Conservation (phyloP, 345 rosid genomes). For the Triadica sebifera region DNA sequence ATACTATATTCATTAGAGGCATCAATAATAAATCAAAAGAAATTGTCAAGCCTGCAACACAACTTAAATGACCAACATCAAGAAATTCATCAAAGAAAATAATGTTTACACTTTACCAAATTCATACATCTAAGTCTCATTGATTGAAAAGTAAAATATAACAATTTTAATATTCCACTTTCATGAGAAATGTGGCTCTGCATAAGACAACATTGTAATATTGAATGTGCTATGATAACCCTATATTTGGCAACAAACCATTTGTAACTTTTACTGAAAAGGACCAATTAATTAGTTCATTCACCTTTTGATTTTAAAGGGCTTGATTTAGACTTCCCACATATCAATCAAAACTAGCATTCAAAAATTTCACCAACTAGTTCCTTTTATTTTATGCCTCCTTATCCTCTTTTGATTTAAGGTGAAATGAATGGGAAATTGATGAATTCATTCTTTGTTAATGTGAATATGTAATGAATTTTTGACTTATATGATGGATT, state of each 20-base stretch:
- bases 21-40: background rate
- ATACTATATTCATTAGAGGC: background rate
- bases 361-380: constrained; percentile 88
- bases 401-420: constrained; percentile 89
- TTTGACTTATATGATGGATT: too few species aligned
- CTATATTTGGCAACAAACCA: background rate
- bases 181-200: background rate
- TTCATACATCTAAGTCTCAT: background rate
- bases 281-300: too few species aligned
- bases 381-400: constrained; percentile 82
- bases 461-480: too few species aligned
- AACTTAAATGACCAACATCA: background rate
- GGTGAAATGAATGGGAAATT: too few species aligned
- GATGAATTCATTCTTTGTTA: too few species aligned
- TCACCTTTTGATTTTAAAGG: too few species aligned
- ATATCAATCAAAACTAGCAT: constrained; percentile 88
- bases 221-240: too few species aligned
- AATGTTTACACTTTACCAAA: background rate
- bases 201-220: background rate
- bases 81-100: background rate
- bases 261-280: background rate
- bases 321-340: constrained; percentile 1
- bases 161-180: background rate
- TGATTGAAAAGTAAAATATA: background rate
- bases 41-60: too few species aligned